Evolutionary conservation across 140 eudicot genomes (phyloP).

Genomic region (Flaveria floridana): DNA sequence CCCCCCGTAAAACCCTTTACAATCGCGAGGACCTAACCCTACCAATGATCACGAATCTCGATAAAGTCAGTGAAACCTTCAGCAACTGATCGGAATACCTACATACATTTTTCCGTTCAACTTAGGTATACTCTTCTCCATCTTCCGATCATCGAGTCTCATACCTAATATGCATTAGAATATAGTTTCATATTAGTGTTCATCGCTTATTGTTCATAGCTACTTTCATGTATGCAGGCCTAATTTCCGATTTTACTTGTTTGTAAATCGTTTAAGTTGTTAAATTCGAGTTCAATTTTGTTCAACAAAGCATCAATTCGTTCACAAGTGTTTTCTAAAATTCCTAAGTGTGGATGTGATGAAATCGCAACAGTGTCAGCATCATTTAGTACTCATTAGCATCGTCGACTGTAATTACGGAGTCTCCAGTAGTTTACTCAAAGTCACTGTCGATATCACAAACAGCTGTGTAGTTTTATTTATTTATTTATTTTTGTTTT

Average conservation of each 20-base stretch:
- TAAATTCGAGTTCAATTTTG: no score
- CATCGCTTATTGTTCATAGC: constrained; percentile 24
- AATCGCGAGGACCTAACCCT: constrained; percentile 23
- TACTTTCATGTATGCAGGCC: neutral
- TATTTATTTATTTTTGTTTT: no score
- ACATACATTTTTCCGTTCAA: constrained; percentile 20
- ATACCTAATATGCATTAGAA: neutral
- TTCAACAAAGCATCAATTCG: no score
- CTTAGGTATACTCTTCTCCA: neutral
- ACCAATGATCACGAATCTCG: constrained; percentile 20
- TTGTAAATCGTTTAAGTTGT: constrained; percentile 5
- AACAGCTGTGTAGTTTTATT: no score
- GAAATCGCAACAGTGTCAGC: no score
- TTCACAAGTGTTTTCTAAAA: no score
- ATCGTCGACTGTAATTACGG: no score
- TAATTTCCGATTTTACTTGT: constrained; percentile 13
- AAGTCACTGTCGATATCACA: no score
- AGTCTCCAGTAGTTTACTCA: no score
- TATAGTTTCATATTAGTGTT: neutral
- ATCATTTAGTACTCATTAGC: no score
- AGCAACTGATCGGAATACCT: constrained; percentile 11
- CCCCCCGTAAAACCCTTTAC: constrained; percentile 25
- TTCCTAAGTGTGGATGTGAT: no score
- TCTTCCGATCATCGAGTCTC: constrained; percentile 14
- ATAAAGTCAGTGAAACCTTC: constrained; percentile 9